Evolutionary conservation across 192 early-diverging fungal species (phyloP), one percentile per base, ranked within the genome.

Genomic region (Gaertneriomyces semiglobifer): DNA sequence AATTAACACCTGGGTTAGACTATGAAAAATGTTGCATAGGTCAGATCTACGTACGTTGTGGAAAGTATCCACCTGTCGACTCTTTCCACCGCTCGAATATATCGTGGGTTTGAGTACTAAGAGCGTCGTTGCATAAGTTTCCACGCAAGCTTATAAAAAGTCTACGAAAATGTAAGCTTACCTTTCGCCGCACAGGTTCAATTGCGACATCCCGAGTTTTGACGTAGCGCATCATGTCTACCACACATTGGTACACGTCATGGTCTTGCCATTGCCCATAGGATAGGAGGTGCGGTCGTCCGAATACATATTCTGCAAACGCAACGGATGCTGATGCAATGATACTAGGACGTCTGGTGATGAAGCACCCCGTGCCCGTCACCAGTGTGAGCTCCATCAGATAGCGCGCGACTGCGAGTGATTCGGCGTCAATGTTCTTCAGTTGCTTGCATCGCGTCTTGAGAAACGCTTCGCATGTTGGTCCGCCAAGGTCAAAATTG

Each of bases 381-480:
- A 86, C 67, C 11, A 72, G 43, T 8, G 81, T 56, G 7, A 80
- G 43, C 51, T 86, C 84, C 70, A 82, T 72, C 8, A 86, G 42
- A 63, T 84, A 81, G 16, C 83, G 56, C 25, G 83, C 76, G 14
- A 85, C 54, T 20, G 76, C 70, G 4, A 63, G 69, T n/a, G 72
- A 60, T 8, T 68, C 65, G 4, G 63, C 77, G 20, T 44, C 60
- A 6, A 62, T 54, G 20, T 51, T 18, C n/a, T 44, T 44, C n/a
- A 60, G 19, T 51, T 65, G 50, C 8, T 62, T 48, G 58, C 57
- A 79, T 44, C 66, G 62, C 5, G 59, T 38, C 51, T 72, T 69
- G 4, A 84, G 63, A 56, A 84, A 84, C 0, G 79, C 63, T 75
- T 84, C 83, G 20, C 74, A 63, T 14, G 71, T 79, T 7, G 79